Base-by-base conservation (phyloP, 257 asterid genomes). In the Anisodus acutangulus region DNA sequence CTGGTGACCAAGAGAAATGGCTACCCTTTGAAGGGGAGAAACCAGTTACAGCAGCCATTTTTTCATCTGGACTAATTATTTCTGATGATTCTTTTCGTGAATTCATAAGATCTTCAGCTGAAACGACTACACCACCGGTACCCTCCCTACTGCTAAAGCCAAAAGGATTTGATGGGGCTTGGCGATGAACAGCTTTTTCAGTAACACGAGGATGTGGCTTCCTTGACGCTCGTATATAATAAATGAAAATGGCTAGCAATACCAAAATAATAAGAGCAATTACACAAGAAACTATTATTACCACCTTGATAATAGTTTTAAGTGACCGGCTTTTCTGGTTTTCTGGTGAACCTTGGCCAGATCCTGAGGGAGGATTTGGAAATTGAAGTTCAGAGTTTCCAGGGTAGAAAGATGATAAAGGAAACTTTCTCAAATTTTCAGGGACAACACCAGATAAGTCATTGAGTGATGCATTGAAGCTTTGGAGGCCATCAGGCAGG, bases 1-100 rank as follows among this genome's bases (percentile, higher is more conserved):
- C 98, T 0, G 99, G 99, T 0, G 99, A 96, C 98, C 97, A 94
- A 17, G 97, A 96, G 87, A 92, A 90, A 81, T 90, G 97, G 92
- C 98, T 93, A 35, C 87, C 87, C 86, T 97, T 97, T 7, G 97
- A 90, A 70, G 99, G 99, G 79, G 98, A 95, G 87, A 94, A 92
- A 69, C 98, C 99, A 3, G 95, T 91, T 39, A 88, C 72, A 2
- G 91, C 93, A 4, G 92, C 92, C 87, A 88, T 76, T 89, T 96
- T 94, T 86, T 93, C 98, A 59, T 93, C 97, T 6, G 98, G 92
- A 26, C 90, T 93, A 41, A 92, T 93, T 16, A 95, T 90, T 87
- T 93, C 98, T 0, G 97, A 90, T 1, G 97, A 92, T 16, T 93
- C 94, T 85, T 94, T 94, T 62, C 89, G 88, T 39, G 97, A 83